Evolutionary conservation across 805 yeast species (phyloP).

Genomic region (Sugiyamaella qingdaonensis): DNA sequence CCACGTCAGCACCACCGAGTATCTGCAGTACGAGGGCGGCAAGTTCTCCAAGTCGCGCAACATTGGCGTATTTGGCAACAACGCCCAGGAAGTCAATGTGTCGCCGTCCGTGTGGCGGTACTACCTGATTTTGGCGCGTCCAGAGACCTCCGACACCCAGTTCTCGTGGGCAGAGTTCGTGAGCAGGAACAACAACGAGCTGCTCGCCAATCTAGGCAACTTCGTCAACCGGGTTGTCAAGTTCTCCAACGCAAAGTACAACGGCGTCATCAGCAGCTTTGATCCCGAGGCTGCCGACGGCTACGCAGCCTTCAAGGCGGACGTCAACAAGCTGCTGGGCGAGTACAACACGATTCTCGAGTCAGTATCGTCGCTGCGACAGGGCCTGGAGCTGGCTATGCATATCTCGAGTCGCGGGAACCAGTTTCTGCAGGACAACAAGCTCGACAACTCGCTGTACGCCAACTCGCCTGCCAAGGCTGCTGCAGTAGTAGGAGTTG

Average conservation of each 20-base stretch:
- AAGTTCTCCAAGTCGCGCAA: constrained; percentile 98
- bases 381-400: constrained; percentile 91
- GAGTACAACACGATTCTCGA: constrained; percentile 72
- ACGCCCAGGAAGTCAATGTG: constrained; percentile 89
- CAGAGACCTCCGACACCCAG: constrained; percentile 93
- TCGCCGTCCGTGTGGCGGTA: constrained; percentile 97
- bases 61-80: constrained; percentile 96
- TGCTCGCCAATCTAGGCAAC: constrained; percentile 94
- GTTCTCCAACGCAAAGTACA: constrained; percentile 84
- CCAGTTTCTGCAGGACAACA: constrained; percentile 91
- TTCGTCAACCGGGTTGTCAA: constrained; percentile 91
- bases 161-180: constrained; percentile 98
- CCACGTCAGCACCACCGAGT: constrained; percentile 92
- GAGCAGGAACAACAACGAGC: constrained; percentile 85
- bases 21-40: constrained; percentile 95
- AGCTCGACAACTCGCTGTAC: constrained; percentile 83
- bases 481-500: constrained; percentile 90
- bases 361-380: constrained; percentile 64
- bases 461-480: constrained; percentile 71
- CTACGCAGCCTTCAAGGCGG: constrained; percentile 38
- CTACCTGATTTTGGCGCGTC: constrained; percentile 86
- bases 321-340: constrained; percentile 57
- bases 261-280: constrained; percentile 79
- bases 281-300: constrained; percentile 45
- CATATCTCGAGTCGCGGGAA: constrained; percentile 88